phyloP scores from a whole-genome alignment of 192 early-diverging fungal genomes.

The Coemansia sp. region DNA sequence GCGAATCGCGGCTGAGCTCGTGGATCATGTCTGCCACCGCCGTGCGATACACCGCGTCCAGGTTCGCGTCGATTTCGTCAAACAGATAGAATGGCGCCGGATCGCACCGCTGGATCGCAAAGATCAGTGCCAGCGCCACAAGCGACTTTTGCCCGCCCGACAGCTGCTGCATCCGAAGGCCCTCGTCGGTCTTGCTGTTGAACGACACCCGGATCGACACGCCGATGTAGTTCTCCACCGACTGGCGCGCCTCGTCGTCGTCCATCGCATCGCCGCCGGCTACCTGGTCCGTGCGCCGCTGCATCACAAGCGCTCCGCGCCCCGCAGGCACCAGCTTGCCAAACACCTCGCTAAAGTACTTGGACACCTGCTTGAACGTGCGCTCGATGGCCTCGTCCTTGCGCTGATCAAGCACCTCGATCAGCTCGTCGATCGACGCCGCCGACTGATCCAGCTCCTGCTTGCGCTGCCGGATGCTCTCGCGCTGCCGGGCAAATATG shows the following conservation, averaged over 20 bases:
- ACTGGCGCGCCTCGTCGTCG: conserved; percentile 25
- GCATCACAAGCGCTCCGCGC: conserved; percentile 81
- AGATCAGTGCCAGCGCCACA: conserved; percentile 94
- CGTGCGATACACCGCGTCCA: conserved; percentile 92
- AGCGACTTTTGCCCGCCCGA: conserved; percentile 98
- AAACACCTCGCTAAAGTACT: conserved; percentile 86
- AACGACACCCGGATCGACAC: conserved; percentile 93
- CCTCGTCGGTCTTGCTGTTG: conserved; percentile 82
- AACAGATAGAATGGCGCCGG: conserved; percentile 99
- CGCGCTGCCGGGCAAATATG: conserved; percentile 89
- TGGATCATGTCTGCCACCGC: conserved; percentile 96
- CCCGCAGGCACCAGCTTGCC: conserved; percentile 86
- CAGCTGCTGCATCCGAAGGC: conserved; percentile 89
- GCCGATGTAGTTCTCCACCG: conserved; percentile 85
- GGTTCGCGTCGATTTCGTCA: conserved; percentile 99
- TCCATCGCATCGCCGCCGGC: conserved; percentile 46
- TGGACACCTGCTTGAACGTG: conserved; percentile 90
- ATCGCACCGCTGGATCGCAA: conserved; percentile 97
- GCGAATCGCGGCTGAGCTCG: conserved; percentile 75
- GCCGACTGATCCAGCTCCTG: conserved; percentile 81
- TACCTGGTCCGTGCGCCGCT: conserved; percentile 59
- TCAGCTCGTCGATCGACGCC: conserved; percentile 79
- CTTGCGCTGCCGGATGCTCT: conserved; percentile 76
- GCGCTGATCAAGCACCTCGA: conserved; percentile 85
- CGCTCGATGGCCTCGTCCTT: conserved; percentile 98